Base-by-base conservation (phyloP, 306 rosid genomes). In the Trifolium pratense region DNA sequence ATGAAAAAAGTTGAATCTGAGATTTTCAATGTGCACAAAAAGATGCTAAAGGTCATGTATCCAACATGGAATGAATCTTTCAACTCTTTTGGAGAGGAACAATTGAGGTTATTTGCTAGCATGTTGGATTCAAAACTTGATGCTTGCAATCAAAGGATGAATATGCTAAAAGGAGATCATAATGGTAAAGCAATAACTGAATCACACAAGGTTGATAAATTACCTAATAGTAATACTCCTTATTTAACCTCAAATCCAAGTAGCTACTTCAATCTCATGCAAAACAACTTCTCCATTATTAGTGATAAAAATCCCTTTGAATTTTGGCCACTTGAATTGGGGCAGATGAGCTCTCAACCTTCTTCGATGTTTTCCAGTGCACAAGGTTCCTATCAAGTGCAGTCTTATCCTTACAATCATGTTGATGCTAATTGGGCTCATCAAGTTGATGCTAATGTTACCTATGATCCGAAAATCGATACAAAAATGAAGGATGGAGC, bases 41-140 rank as follows among this genome's bases (percentile, higher is more conserved):
- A 57, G 32, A 70, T 26, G 65, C 12, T 45, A 3, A 76, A 75
- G 39, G 14, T 62, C 49, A 16, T 34, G 52, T 75, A 70, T 16
- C 78, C 78, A 16, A 62, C 61, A 0, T 80, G 84, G 80, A 63
- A 75, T 43, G 37, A 52, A 10, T 69, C 80, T 15, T 80, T 61
- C 63, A 69, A 80, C n/a, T 6, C 20, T 36, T 25, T 68, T 32
- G 31, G 68, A 20, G 46, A 32, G 10, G 76, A 75, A 5, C 53
- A 80, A 3, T 0, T 80, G 45, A 31, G 60, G 53, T 15, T 52
- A 21, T 69, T 75, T 68, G 46, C 37, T 61, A 12, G 29, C 12
- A 17, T 29, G 9, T 18, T 80, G 26, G 84, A 80, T 69, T 49
- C 80, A 16, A 80, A 51, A 56, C 43, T 80, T 69, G 68, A 75